Base-by-base conservation (phyloP, 768 basidiomycete genomes). In the Calocera cornea region DNA sequence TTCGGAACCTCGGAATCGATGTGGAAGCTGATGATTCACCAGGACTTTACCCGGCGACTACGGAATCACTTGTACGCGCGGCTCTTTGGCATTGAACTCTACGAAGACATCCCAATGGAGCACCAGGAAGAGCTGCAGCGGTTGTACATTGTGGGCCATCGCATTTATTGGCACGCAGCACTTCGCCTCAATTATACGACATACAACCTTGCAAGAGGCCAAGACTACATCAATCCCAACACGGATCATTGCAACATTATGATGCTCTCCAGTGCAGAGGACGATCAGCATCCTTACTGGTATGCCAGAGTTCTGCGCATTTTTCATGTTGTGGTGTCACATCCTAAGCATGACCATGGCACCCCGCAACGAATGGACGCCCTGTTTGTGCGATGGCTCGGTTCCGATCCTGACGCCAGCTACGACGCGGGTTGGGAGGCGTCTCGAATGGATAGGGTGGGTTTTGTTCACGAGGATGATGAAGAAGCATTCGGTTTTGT, bases 331-430 rank as follows among this genome's bases (percentile, higher is more conserved):
- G 63, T 69, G 27, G 74, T 76, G 1, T n/a, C 64, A 1, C 67
- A 73, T 38, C 16, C 40, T 1, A 66, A 68, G 19, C 2, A 1
- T 1, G 0, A 66, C 64, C 5, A 22, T 65, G 12, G 38, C 16
- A 11, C 34, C 19, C 24, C 44, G 5, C 3, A 24, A 19, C 49
- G n/a, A 40, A 77, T 83, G 71, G 74, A 80, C 1, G 77, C 83
- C 19, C 68, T 83, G 1, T 82, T 78, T 72, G 79, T 83, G 0
- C 71, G 73, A 0, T 80, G 80, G 78, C 74, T 80, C 49, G 74
- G 75, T 1, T 50, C 66, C 0, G 77, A 81, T 40, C 65, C 64
- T 0, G 67, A 47, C 2, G 73, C 71, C 65, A 41, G 60, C 2
- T 72, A 68, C 31, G 78, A 80, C 8, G 44, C 19, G 5, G 24